Evolutionary conservation across 257 asterid species (phyloP).

Genomic region (Solanum boliviense): DNA sequence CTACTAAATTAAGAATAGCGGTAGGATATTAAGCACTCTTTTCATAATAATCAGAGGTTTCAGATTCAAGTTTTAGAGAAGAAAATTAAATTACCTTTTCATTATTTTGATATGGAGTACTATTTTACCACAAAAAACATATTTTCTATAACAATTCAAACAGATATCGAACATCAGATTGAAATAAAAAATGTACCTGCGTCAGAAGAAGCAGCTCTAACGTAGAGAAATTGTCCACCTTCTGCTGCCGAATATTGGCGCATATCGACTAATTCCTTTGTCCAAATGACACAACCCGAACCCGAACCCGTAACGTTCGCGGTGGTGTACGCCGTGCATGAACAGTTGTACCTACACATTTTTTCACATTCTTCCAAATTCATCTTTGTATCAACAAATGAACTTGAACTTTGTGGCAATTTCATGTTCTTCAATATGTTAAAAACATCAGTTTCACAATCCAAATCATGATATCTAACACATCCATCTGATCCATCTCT

Average conservation of each 20-base stretch:
- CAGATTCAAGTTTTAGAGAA: neutral
- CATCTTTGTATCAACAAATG: conserved; percentile 27
- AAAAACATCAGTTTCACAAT: conserved; percentile 43
- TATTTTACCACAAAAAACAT: neutral
- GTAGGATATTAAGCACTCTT: neutral
- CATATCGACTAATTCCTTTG: conserved; percentile 45
- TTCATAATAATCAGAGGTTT: neutral
- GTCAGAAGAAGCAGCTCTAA: conserved; percentile 40
- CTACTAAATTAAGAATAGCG: neutral
- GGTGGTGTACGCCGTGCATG: conserved; percentile 18
- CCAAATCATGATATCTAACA: conserved; percentile 16
- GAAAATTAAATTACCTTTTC: neutral
- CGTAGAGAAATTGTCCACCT: conserved; percentile 52
- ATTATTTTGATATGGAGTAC: neutral
- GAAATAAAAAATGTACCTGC: conserved; percentile 26
- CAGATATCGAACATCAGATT: neutral
- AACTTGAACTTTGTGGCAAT: conserved; percentile 45
- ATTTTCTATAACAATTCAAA: neutral
- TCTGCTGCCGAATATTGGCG: conserved; percentile 55
- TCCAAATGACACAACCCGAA: conserved; percentile 56
- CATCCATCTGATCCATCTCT: conserved; percentile 22
- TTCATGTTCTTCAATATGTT: conserved; percentile 26
- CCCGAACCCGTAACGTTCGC: conserved; percentile 25
- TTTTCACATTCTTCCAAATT: conserved; percentile 16
- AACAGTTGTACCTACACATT: conserved; percentile 22